Evolutionary conservation across 2,329 filamentous ascomycete species (phyloP), one percentile per base, ranked within the genome.

Genomic region (Periconia sp.): DNA sequence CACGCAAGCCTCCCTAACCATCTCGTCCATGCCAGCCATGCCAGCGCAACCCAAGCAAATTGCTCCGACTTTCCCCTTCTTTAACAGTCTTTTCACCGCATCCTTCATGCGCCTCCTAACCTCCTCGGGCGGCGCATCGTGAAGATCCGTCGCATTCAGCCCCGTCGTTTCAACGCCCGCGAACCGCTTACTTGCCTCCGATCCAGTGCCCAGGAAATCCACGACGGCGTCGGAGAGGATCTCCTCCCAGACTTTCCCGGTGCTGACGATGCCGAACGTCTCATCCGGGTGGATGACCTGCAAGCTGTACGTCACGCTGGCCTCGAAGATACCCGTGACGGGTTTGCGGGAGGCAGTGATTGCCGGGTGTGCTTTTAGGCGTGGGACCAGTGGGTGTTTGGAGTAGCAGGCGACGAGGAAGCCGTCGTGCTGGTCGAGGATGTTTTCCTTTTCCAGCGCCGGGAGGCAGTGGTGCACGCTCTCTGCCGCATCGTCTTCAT

Each of bases 391-490:
- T 0, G 89, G 86, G 67, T 97, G 92, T 1, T 89, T 85, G 55
- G 90, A 94, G 77, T 91, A 97, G 76, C 93, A 97, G 18, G 92
- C 92, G 2, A 97, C 82, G 0, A 97, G 81, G 57, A 95, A 87
- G n/a, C 82, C 91, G 66, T 94, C 86, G 71, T 90, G 85, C 27
- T 74, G 63, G 2, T 71, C 54, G 0, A 82, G 69, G 0, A 74
- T n/a, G n/a, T n/a, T n/a, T n/a, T n/a, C 55, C 1, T 77, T 69
- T 23, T 76, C 69, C 6, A 90, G 69, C 54, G 85, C 78, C 1
- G 79, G 75, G 15, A 87, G 76, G 47, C 90, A 89, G 52, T 84
- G 81, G 1, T 81, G 68, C 1, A 85, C 82, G 60, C 88, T 92
- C 47, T 77, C 71, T 1, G 76, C 71, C 6, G 92, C 87, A 69